Evolutionary conservation across 345 rosid genomes (phyloP).

Genomic region (Reutealis trisperma): DNA sequence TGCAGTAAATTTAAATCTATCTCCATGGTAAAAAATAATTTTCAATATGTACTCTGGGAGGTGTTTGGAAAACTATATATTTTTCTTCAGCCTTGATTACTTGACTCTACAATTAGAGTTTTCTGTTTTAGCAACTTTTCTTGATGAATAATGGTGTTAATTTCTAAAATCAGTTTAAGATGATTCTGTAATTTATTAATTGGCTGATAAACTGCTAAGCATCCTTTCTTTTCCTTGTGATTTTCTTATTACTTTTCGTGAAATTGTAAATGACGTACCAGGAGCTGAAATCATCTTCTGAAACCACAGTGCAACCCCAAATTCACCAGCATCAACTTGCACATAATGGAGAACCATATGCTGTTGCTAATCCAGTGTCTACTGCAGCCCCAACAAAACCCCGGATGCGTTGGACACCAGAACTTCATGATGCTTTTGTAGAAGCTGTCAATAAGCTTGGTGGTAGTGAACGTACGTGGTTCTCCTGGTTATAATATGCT

Average conservation of each 20-base stretch:
- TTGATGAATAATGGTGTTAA: not conserved
- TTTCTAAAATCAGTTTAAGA: not conserved
- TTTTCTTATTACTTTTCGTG: not conserved
- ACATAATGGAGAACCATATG: slow-evolving; percentile 33
- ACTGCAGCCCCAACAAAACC: slow-evolving; percentile 49
- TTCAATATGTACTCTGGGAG: not conserved
- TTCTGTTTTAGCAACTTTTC: not conserved
- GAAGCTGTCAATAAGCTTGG: slow-evolving; percentile 91
- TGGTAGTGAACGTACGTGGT: slow-evolving; percentile 78
- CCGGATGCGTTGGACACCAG: slow-evolving; percentile 97
- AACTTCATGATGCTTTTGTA: slow-evolving; percentile 88
- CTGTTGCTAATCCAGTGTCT: slow-evolving; percentile 33
- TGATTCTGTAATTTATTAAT: not conserved
- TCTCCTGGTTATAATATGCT: slow-evolving; percentile 7
- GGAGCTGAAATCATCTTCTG: slow-evolving; percentile 33
- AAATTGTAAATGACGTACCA: slow-evolving; percentile 23
- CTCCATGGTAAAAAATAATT: not conserved
- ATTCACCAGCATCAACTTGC: slow-evolving; percentile 44
- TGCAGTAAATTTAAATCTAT: no score
- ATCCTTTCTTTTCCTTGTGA: not conserved
- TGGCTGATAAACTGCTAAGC: not conserved
- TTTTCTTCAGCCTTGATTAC: not conserved
- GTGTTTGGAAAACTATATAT: not conserved
- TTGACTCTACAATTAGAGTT: not conserved
- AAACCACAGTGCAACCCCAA: slow-evolving; percentile 35